Evolutionary conservation across 169 alveolate genomes (phyloP).

Genomic region (Cryptosporidium baileyi): DNA sequence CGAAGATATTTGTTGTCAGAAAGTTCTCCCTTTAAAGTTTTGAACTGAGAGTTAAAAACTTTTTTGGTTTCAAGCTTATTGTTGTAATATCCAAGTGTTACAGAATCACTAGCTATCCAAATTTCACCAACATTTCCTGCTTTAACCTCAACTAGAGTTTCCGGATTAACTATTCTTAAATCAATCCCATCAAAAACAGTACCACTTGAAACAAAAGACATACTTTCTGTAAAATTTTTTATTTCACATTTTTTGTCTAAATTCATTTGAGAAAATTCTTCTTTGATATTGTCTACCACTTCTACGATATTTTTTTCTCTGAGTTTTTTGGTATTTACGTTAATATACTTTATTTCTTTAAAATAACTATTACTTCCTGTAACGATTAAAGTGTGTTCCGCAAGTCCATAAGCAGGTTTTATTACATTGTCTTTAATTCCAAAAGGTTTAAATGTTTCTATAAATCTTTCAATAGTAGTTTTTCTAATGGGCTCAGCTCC

Average conservation of each 20-base stretch:
- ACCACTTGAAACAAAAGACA: constrained; percentile 62
- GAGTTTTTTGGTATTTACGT: constrained; percentile 70
- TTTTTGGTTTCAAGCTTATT: constrained; percentile 71
- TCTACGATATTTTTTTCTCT: constrained; percentile 69
- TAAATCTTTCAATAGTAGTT: constrained; percentile 73
- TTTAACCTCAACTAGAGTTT: constrained; percentile 71
- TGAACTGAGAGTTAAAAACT: constrained; percentile 57
- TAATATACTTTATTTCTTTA: constrained; percentile 23
- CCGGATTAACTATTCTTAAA: constrained; percentile 77
- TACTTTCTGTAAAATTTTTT: not conserved
- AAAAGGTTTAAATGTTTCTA: constrained; percentile 31
- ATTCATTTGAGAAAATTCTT: not conserved
- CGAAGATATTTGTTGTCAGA: constrained; percentile 73
- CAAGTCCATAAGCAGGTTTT: constrained; percentile 79
- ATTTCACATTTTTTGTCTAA: not conserved
- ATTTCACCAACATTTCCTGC: constrained; percentile 76
- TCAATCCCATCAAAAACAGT: constrained; percentile 19
- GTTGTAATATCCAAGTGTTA: constrained; percentile 76
- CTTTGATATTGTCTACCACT: not conserved
- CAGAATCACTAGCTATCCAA: constrained; percentile 73
- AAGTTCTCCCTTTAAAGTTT: constrained; percentile 50
- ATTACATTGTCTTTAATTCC: constrained; percentile 38
- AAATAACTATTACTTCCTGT: constrained; percentile 69
- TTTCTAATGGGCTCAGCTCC: constrained; percentile 81
- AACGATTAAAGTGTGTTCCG: constrained; percentile 79